These are phyloP conservation scores for Populus hybrid DNA, from an alignment of 441 rosid species.

Conservation along the genomic window DNA sequence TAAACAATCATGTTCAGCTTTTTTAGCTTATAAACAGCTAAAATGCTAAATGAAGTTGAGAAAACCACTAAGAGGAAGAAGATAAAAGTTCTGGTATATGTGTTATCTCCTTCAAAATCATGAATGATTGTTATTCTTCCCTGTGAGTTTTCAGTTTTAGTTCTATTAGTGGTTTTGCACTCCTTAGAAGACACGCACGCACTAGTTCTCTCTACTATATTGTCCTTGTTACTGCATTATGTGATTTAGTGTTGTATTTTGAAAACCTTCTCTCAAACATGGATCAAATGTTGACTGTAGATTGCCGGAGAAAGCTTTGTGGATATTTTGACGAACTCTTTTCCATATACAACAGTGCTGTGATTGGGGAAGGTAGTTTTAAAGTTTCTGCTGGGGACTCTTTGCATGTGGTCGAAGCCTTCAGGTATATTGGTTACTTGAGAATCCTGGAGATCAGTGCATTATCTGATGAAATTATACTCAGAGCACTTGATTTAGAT, in stretches of 20 bases:
- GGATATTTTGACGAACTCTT: constrained; percentile 79
- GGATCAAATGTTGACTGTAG: constrained; percentile 35
- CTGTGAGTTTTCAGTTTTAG: not conserved
- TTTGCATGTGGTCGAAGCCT: constrained; percentile 89
- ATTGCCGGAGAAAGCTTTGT: constrained; percentile 87
- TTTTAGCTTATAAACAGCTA: not conserved
- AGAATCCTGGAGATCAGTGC: constrained; percentile 14
- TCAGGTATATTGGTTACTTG: constrained; percentile 50
- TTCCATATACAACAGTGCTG: constrained; percentile 73
- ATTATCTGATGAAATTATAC: not conserved
- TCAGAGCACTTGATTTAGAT: constrained; percentile 22
- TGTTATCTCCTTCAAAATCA: not conserved
- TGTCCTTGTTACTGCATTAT: not conserved
- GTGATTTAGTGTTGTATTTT: not conserved
- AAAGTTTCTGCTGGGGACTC: constrained; percentile 96
- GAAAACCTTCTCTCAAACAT: not conserved
- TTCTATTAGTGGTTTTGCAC: not conserved
- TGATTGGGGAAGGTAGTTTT: constrained; percentile 75
- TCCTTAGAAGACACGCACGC: not conserved
- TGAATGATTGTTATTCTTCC: not conserved
- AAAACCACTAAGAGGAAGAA: not conserved
- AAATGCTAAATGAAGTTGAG: not conserved
- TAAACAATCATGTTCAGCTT: not conserved
- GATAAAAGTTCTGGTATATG: not conserved
- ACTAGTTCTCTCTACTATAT: not conserved